Conservation (phyloP, 2,329 filamentous ascomycete species). For the Pestalotiopsis sp. region DNA sequence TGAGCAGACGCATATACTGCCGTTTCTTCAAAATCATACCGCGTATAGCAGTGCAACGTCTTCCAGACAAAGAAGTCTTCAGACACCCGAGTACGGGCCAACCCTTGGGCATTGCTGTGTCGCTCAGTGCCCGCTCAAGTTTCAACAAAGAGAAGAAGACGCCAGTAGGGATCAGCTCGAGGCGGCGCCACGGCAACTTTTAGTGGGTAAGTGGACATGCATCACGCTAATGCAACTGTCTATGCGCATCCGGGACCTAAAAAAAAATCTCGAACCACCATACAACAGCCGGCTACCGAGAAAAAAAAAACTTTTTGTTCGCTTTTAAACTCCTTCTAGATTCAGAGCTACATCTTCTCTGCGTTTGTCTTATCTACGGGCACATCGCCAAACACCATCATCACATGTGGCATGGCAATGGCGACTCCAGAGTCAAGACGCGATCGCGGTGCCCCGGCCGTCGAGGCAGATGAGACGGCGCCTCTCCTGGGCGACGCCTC, state of each 20-base stretch:
- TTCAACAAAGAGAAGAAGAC: neutral
- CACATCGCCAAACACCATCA: neutral
- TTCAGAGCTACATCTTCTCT: neutral
- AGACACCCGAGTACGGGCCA: neutral
- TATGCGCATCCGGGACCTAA: neutral
- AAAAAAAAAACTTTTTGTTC: neutral
- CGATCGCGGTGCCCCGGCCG: neutral
- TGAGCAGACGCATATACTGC: too few species aligned
- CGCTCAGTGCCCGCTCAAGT: neutral
- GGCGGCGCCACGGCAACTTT: neutral
- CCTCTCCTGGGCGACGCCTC: constrained; percentile 1
- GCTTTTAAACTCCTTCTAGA: neutral
- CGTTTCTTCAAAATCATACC: too few species aligned
- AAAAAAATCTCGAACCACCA: neutral
- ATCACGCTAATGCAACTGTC: neutral
- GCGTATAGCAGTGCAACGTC: too few species aligned
- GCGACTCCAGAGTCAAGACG: neutral
- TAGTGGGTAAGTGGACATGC: neutral
- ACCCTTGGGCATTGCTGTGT: neutral
- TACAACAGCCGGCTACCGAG: neutral
- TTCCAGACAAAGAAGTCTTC: too few species aligned
- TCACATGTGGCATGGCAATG: neutral
- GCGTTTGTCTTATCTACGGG: neutral
- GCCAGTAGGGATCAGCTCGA: neutral
- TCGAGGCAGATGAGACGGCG: constrained; percentile 1